Evolutionary conservation across 2,329 filamentous ascomycete genomes (phyloP), one percentile per base, ranked within the genome.

Genomic region (Cercospora citrullina): DNA sequence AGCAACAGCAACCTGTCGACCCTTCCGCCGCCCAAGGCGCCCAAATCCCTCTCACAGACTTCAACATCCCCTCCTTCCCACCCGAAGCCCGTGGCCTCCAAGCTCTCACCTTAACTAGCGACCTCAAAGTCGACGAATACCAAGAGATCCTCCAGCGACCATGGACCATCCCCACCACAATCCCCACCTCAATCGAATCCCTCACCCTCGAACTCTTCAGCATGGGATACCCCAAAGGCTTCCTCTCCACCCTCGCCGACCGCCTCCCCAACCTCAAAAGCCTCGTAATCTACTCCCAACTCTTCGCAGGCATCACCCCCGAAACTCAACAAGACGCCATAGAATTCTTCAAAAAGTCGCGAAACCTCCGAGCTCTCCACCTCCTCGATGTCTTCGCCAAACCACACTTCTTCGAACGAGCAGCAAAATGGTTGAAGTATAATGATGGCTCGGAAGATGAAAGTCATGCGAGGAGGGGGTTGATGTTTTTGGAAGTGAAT

Each of bases 191-290:
- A 21, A 82, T 84, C 69, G 80, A 81, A 36, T 75, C 74, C 65
- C 75, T 85, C 2, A 84, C 82, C 0, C 79, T 85, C 51, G 83
- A 85, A 71, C 77, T 84, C 30, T 85, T 85, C 78, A 79, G 78
- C 12, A 75, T 84, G 5, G 83, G 83, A 36, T 85, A 83, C 71
- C 81, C 78, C 7, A 77, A 79, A 0, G 79, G 78, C 10, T 85
- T 83, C 72, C 76, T 84, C 14, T 77, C 73, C 8, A 72, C 75
- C 1, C 74, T 85, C 4, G 79, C 79, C 5, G 73, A 77, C n/a
- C 71, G 76, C 3, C 71, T 84, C 1, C 79, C 79, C 3, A 79
- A 81, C 16, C 69, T 84, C 28, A 81, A 79, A 67, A 78, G 75
- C 55, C 69, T 85, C 21, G 83, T 83, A 0, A 70, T 84, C 1